Conservation (phyloP, 805 yeast species). For the Ogataea philodendri region DNA sequence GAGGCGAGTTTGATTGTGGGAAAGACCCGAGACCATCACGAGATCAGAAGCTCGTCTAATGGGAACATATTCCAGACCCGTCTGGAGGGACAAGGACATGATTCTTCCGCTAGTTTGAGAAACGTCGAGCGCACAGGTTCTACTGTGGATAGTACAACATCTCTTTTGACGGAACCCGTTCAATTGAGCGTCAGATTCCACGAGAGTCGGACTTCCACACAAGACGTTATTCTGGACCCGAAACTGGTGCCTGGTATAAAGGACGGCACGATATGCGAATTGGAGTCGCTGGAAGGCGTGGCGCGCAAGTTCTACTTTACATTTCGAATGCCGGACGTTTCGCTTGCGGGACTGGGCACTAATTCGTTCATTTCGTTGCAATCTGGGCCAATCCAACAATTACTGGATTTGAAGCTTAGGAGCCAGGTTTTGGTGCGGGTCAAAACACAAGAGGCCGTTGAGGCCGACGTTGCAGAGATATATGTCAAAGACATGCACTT, state of each 20-base stretch:
- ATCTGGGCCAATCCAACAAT: conserved; percentile 56
- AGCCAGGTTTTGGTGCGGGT: conserved; percentile 59
- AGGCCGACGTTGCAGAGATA: conserved; percentile 79
- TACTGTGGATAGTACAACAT: conserved; percentile 1
- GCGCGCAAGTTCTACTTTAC: conserved; percentile 43
- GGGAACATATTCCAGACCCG: conserved; percentile 8
- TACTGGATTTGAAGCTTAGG: conserved; percentile 65
- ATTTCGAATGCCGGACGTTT: conserved; percentile 31
- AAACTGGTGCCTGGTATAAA: conserved; percentile 57
- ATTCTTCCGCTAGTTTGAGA: conserved; percentile 3
- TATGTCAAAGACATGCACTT: conserved; percentile 76
- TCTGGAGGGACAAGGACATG: conserved; percentile 4
- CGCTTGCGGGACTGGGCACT: conserved; percentile 13
- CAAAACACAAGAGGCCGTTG: conserved; percentile 46
- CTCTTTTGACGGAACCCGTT: conserved; percentile 32
- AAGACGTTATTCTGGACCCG: conserved; percentile 63
- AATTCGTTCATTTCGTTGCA: conserved; percentile 51
- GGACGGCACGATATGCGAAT: conserved; percentile 76
- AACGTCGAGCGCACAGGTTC: conserved; percentile 1
- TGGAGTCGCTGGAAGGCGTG: conserved; percentile 44
- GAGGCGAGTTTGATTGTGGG: conserved; percentile 37
- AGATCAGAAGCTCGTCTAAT: conserved; percentile 17
- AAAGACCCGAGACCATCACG: conserved; percentile 20
- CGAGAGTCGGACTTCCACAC: conserved; percentile 56
- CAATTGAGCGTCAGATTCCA: conserved; percentile 58